A percentile compares a stretch with the other conserved stretches of the same genome.
Evolutionary conservation across 768 basidiomycete genomes (phyloP).

Genomic region (Coprinellus micaceus): DNA sequence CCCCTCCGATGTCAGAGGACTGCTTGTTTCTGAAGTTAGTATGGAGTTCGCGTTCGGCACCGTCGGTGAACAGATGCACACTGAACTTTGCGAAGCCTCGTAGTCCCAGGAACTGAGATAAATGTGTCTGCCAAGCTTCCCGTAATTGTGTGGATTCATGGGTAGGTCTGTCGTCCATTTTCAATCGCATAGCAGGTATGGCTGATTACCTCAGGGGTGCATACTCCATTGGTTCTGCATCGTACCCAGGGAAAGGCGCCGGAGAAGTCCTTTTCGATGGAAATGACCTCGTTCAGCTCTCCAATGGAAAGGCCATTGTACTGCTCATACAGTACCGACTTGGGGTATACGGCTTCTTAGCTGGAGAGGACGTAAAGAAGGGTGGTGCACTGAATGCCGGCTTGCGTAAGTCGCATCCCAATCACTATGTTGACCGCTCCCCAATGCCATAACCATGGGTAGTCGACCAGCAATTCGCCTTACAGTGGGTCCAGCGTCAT

Average conservation of each 20-base stretch:
- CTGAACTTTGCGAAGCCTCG: conserved; percentile 25
- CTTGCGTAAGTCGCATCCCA: conserved; percentile 34
- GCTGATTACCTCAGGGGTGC: conserved; percentile 24
- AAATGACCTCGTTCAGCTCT: conserved; percentile 32
- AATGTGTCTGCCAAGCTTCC: conserved; percentile 24
- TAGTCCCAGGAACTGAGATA: conserved; percentile 27
- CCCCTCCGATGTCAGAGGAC: conserved; percentile 27
- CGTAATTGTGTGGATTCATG: conserved; percentile 44
- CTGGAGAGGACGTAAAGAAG: conserved; percentile 39
- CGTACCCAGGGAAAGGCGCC: neutral
- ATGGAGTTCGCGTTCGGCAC: neutral
- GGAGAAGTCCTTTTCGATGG: conserved; percentile 17
- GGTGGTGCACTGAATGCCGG: conserved; percentile 46
- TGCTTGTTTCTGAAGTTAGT: conserved; percentile 39
- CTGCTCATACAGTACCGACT: conserved; percentile 43
- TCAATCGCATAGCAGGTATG: neutral
- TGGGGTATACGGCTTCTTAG: conserved; percentile 44
- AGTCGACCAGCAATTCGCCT: conserved; percentile 45
- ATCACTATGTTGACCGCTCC: neutral
- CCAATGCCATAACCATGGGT: neutral
- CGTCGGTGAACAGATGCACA: neutral
- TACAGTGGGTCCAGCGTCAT: conserved; percentile 40
- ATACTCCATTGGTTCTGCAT: conserved; percentile 27
- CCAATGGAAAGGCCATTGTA: conserved; percentile 32
- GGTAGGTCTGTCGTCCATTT: conserved; percentile 19